phyloP scores from a whole-genome alignment of 1,139 yeast genomes.

The Scheffersomyces stambukii region DNA sequence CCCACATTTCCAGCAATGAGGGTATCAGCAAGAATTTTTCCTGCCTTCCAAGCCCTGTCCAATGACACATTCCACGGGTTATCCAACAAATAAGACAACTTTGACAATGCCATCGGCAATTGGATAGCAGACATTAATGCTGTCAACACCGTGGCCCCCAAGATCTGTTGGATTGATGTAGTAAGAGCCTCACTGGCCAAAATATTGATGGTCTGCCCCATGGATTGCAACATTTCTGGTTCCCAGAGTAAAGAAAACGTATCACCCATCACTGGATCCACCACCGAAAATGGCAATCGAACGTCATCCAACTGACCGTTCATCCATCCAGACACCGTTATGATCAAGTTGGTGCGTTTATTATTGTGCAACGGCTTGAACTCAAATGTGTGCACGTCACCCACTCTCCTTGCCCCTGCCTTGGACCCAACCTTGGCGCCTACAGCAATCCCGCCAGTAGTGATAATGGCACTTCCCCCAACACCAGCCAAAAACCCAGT shows the following conservation, averaged over 20 bases:
- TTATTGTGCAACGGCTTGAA: constrained; percentile 89
- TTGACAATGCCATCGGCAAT: constrained; percentile 86
- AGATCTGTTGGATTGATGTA: constrained; percentile 89
- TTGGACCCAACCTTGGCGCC: constrained; percentile 86
- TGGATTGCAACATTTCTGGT: constrained; percentile 93
- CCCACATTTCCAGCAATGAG: constrained; percentile 84
- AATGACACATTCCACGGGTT: constrained; percentile 98
- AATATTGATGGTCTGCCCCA: constrained; percentile 93
- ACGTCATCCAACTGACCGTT: constrained; percentile 94
- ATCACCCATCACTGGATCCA: constrained; percentile 98
- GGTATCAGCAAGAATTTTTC: constrained; percentile 87
- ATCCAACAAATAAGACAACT: constrained; percentile 83
- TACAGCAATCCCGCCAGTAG: constrained; percentile 84
- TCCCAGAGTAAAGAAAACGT: constrained; percentile 91
- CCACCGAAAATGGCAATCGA: constrained; percentile 90
- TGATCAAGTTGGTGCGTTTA: constrained; percentile 77
- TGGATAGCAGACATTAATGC: constrained; percentile 96
- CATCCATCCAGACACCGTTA: constrained; percentile 99
- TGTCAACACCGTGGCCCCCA: constrained; percentile 89
- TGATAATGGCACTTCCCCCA: constrained; percentile 93
- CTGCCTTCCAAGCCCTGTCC: constrained; percentile 97
- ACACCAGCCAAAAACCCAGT: constrained; percentile 91
- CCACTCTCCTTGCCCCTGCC: constrained; percentile 85
- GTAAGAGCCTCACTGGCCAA: constrained; percentile 91
- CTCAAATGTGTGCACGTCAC: constrained; percentile 91